Percentiles rank a stretch among this genome's conserved stretches.
phyloP scores from a whole-genome alignment of 139 green algal species.

The Chlamydomonas schloesseri region DNA sequence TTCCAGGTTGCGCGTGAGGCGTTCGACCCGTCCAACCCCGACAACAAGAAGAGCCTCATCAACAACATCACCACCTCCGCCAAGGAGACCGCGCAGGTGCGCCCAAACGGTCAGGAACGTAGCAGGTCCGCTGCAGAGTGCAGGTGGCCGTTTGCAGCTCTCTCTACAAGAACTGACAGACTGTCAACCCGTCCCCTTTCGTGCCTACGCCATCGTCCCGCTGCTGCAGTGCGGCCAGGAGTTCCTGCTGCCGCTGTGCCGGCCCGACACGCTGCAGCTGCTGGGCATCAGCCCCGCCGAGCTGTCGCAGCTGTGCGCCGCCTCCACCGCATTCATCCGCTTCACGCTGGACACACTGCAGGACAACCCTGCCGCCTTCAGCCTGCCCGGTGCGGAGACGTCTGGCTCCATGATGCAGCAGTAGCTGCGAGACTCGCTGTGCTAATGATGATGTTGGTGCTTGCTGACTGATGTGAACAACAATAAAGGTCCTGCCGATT shows the following conservation, averaged over 20 bases:
- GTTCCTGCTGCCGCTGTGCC: conserved; percentile 47
- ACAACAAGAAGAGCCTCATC: conserved; percentile 45
- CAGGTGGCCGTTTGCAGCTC: too few relatives aligned
- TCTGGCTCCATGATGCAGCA: too few relatives aligned
- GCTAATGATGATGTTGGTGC: too few relatives aligned
- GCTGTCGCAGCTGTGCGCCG: conserved; percentile 39
- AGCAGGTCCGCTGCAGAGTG: too few relatives aligned
- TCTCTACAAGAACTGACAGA: too few relatives aligned
- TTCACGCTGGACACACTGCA: conserved; percentile 41
- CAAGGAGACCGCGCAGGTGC: conserved; percentile 41
- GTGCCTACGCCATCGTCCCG: too few relatives aligned
- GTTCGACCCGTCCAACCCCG: conserved; percentile 46
- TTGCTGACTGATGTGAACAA: too few relatives aligned
- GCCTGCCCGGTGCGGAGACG: conserved; percentile 1
- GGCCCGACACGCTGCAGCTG: conserved; percentile 32
- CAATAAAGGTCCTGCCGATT: too few relatives aligned
- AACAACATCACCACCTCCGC: conserved; percentile 59
- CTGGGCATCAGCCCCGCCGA: conserved; percentile 37
- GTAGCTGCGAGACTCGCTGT: too few relatives aligned
- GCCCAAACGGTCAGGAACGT: too few relatives aligned
- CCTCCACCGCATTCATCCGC: conserved; percentile 42
- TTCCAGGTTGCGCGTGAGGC: conserved; percentile 44
- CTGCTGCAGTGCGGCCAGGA: conserved; percentile 42
- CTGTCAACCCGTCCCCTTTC: too few relatives aligned
- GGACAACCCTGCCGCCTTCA: conserved; percentile 17